These are phyloP conservation scores for Aureobasidium sp. DNA, from an alignment of 2,329 filamentous ascomycete genomes.

Conservation along the genomic window DNA sequence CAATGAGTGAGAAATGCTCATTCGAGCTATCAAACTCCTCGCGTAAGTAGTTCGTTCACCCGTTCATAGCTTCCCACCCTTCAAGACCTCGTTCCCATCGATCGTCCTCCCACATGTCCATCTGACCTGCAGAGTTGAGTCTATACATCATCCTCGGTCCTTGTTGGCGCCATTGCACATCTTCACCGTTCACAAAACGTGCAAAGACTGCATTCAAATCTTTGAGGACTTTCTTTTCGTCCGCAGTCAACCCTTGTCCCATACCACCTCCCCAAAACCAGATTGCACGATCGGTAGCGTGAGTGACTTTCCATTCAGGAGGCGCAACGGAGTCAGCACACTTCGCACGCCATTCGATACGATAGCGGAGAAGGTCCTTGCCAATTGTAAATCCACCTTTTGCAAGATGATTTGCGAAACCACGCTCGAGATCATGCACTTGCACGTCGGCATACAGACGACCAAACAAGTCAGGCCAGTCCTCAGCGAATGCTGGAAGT, in stretches of 20 bases:
- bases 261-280: slow-evolving; percentile 51
- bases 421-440: slow-evolving; percentile 47
- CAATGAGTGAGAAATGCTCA: too few species aligned
- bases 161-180: slow-evolving; percentile 35
- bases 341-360: slow-evolving; percentile 47
- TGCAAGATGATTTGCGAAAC: slow-evolving; percentile 42
- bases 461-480: slow-evolving; percentile 49
- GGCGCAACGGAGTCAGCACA: slow-evolving; percentile 40
- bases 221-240: slow-evolving; percentile 40
- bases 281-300: slow-evolving; percentile 46
- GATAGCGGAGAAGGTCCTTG: slow-evolving; percentile 44
- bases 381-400: slow-evolving; percentile 35
- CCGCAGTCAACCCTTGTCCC: slow-evolving; percentile 30
- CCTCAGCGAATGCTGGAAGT: slow-evolving; percentile 34
- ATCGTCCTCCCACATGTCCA: slow-evolving; percentile 42
- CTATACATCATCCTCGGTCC: slow-evolving; percentile 36
- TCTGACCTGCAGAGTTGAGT: slow-evolving; percentile 39
- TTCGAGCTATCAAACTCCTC: too few species aligned
- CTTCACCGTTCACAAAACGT: slow-evolving; percentile 35
- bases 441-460: slow-evolving; percentile 51
- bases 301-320: slow-evolving; percentile 47
- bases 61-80: slow-evolving; percentile 37
- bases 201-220: slow-evolving; percentile 35
- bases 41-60: slow-evolving; percentile 18
- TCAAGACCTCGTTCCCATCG: slow-evolving; percentile 41